Base-by-base conservation (phyloP, 768 basidiomycete species). In the Gymnopilus junonius region DNA sequence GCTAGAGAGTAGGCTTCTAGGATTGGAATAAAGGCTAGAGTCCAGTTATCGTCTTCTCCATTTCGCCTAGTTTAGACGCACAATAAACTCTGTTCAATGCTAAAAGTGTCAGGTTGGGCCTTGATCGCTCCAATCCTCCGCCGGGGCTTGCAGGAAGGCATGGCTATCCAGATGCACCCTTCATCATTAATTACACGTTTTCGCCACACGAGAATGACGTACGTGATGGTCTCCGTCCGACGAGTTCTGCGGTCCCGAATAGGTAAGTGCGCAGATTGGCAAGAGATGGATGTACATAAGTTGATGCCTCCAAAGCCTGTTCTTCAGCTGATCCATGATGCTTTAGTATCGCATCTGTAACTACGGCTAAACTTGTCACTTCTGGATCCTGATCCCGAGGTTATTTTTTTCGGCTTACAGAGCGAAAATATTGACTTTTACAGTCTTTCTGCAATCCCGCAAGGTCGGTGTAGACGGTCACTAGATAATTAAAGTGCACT, bases 151-250 rank as follows among this genome's bases (percentile, higher is more conserved):
- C 27, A 46, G 58, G 42, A 48, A 58, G 45, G 48, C 48, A 51
- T 51, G 48, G 48, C 48, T 51, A 32, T 51, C 29, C 48, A 51
- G 48, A 29, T 32, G 15, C 48, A 51, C 6, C 32, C 27, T 31
- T 32, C 48, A 51, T 31, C n/a, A 51, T 8, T 29, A 32, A 17
- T 37, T 37, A 35, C 58, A 31, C 45, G 42, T 43, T 43, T 50
- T 40, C 59, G n/a, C 46, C 50, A 60, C 48, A 60, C 32, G 42
- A 59, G 31, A 59, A 40, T 56, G 55, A 31, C 55, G 39, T 56
- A 29, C 55, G 20, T 56, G 15, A 50, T 51, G 48, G 27, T 25
- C 25, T 21, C 31, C 15, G 48, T 51, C 48, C 29, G 48, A 31
- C 48, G 7, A 32, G 2, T 51, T 32, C 3, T 51, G 10, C 48